Conservation (phyloP, 1,139 yeast genomes). For the Taphrina confusa region DNA sequence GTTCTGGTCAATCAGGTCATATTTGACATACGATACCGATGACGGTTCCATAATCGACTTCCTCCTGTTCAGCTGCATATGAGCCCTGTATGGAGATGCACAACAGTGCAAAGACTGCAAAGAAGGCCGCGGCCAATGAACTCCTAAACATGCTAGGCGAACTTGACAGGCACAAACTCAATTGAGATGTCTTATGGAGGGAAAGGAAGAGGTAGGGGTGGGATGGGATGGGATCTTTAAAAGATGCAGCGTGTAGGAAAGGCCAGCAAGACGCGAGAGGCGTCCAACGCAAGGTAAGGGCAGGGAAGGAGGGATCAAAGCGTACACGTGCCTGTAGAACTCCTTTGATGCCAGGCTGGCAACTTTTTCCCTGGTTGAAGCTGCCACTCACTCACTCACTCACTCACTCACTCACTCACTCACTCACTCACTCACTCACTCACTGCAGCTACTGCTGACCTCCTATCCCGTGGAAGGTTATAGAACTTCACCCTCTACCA, state of each 20-base stretch:
- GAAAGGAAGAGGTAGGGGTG: neutral
- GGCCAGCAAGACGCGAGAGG: slow-evolving; percentile 4
- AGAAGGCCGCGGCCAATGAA: slow-evolving; percentile 29
- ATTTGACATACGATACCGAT: slow-evolving; percentile 23
- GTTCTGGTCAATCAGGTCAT: neutral
- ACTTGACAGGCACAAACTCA: neutral
- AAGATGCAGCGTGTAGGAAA: neutral
- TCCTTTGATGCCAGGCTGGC: slow-evolving; percentile 14
- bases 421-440: too few relatives aligned
- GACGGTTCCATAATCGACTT: slow-evolving; percentile 24
- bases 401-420: too few relatives aligned
- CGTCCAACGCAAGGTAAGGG: neutral
- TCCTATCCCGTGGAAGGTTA: too few relatives aligned
- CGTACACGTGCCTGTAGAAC: neutral
- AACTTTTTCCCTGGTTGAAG: slow-evolving; percentile 2
- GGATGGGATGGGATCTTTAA: slow-evolving; percentile 9
- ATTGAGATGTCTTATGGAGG: neutral
- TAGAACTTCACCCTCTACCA: too few relatives aligned
- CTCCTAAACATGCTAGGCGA: slow-evolving; percentile 19
- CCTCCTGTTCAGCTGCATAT: slow-evolving; percentile 26
- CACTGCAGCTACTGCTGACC: too few relatives aligned
- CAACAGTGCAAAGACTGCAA: slow-evolving; percentile 34
- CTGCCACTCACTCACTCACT: too few relatives aligned
- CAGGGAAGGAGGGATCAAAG: neutral
- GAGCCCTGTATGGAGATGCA: slow-evolving; percentile 24